Base-by-base conservation (phyloP, 768 basidiomycete species). In the Trametes villosa region DNA sequence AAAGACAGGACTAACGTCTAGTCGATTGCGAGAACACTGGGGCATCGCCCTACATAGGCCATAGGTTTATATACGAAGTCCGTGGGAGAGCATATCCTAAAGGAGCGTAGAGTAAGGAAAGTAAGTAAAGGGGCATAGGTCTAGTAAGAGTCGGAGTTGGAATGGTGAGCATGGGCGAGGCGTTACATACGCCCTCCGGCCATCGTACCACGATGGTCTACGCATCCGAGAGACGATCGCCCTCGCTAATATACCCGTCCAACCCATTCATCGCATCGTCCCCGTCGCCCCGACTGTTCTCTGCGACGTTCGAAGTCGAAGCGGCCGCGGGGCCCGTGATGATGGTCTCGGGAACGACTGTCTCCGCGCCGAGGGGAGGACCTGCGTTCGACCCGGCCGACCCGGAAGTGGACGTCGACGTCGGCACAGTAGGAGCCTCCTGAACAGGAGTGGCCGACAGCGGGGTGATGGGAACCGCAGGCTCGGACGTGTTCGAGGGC, bases 181-280 rank as follows among this genome's bases (percentile, higher is more conserved):
- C 53, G 53, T 45, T 54, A 54, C 53, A 54, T 54, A 54, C 53
- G 53, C 53, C 53, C 53, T 54, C 53, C 53, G 53, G 30, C 41
- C 20, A 45, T 54, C 53, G 53, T 54, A 44, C n/a, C n/a, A 54
- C 41, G 53, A 45, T 45, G 20, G 53, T 9, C 53, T 26, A 18
- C 17, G 27, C 46, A 34, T 34, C 33, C 33, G 33, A 44, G 22
- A 44, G 42, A 22, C 22, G 44, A 3, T 26, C 44, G 20, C 22
- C 44, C 13, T 45, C 20, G 44, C 15, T 15, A 15, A 45, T 22
- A 26, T 26, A 15, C 9, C 9, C 22, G 12, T 45, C 44, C 6
- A 11, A 7, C 7, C 30, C 50, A 6, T 24, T 18, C 51, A 52
- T 52, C 13, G 18, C 11, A 7, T 40, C 17, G 51, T 52, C 51